Conservation (phyloP, 164 flowering plant genomes). For the Warburgia ugandensis region DNA sequence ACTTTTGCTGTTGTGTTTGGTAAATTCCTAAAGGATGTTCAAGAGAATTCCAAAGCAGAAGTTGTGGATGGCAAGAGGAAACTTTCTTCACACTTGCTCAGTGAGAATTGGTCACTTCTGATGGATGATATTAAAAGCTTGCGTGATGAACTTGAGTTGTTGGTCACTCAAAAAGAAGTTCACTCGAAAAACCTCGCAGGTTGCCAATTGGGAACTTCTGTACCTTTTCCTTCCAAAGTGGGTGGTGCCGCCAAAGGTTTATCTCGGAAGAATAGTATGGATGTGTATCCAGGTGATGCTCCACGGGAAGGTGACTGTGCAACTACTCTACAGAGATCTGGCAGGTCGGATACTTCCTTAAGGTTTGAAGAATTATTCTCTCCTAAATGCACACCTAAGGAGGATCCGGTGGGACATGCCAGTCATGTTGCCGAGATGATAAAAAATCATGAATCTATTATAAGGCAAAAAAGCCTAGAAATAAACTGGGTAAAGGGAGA, state of each 20-base stretch:
- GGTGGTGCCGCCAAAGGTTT: slow-evolving; percentile 10
- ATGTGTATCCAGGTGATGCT: neutral
- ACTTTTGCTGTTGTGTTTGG: slow-evolving; percentile 19
- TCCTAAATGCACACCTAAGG: slow-evolving; percentile 5
- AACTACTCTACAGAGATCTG: slow-evolving; percentile 7
- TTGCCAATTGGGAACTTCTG: slow-evolving; percentile 1
- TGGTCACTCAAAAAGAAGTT: slow-evolving; percentile 14
- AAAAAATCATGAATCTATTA: slow-evolving; percentile 47
- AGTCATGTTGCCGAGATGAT: slow-evolving; percentile 40
- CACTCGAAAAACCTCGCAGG: slow-evolving; percentile 1
- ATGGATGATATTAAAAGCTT: slow-evolving; percentile 31
- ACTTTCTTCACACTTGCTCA: slow-evolving; percentile 5
- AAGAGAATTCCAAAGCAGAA: slow-evolving; percentile 19
- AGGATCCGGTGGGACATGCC: slow-evolving; percentile 16
- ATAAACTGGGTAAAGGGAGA: slow-evolving; percentile 27
- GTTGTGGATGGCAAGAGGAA: slow-evolving; percentile 8
- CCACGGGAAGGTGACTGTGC: slow-evolving; percentile 11
- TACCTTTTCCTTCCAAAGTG: slow-evolving; percentile 6
- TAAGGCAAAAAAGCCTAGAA: slow-evolving; percentile 39
- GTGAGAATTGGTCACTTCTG: slow-evolving; percentile 23
- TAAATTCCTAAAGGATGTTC: slow-evolving; percentile 33
- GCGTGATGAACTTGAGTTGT: slow-evolving; percentile 31
- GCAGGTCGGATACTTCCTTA: slow-evolving; percentile 1
- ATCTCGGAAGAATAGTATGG: neutral
- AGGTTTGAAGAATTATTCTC: slow-evolving; percentile 1